Base-by-base conservation (phyloP, 2,329 filamentous ascomycete species). In the Chrysoporthe cubensis region DNA sequence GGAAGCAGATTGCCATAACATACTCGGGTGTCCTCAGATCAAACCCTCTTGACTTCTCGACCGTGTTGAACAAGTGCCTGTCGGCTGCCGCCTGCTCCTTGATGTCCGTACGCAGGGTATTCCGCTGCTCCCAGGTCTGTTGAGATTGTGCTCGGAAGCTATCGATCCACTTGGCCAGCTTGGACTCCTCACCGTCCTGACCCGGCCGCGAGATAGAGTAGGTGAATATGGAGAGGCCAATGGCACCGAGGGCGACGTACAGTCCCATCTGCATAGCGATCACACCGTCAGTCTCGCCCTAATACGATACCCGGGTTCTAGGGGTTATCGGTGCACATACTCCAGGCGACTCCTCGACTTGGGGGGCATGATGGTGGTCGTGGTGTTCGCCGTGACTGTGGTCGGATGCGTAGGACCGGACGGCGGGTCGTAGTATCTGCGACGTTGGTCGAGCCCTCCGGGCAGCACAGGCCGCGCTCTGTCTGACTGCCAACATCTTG, bases 11-110 rank as follows among this genome's bases (percentile, higher is more conserved):
- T 6, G 11, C 16, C 5, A 40, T 8, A 66, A 84, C 85, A 70
- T 82, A 89, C 87, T 89, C 87, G 57, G 86, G 86, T 71, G 78
- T 87, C 72, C 82, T 81, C 71, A 88, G 80, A 70, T 88, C 85
- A 72, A 85, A 78, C 71, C 80, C 81, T 71, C 74, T 75, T 75
- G 80, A 81, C 75, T 80, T 80, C 72, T 78, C 76, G 65, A 76
- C 78, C 72, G 83, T 79, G 72, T 81, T 76, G 72, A 88, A 83
- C 63, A 88, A 79, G 72, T 87, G 84, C 74, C 82, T 84, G 78
- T 88, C 86, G 75, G 81, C 84, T 56, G 84, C 84, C 57, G 86
- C 86, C 79, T 88, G 85, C 75, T 88, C 83, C 71, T 84, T 73
- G 32, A 82, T 77, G 66, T 81, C 80, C 52, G 83, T 84, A 77